Evolutionary conservation across 2,329 filamentous ascomycete species (phyloP), one percentile per base, ranked within the genome.

Genomic region (Colletotrichum kahawae): DNA sequence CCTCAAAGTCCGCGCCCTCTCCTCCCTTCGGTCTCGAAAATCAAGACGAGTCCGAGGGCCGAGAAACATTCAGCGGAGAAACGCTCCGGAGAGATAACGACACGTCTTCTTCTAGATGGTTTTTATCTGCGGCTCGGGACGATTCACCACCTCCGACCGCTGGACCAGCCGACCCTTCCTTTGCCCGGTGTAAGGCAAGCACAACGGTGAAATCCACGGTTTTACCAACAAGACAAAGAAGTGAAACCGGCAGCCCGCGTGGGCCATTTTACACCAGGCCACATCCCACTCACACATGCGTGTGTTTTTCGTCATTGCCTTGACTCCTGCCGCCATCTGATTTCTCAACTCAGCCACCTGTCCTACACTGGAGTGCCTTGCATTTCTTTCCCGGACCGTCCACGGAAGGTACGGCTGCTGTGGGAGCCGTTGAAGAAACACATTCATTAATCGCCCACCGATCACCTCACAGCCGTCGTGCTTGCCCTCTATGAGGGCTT

Each of bases 221-320:
- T 27, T 27, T 57, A 57, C 54, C 31, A 62, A 38, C 63, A 66
- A 33, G 36, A 51, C 14, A 51, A 51, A 51, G 24, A 66, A 51
- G 63, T 38, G 18, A 33, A 43, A 27, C 27, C 21, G 60, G 34
- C 34, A 63, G 60, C 60, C 31, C 36, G 63, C 63, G 24, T 51
- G 67, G 67, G 60, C 60, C 31, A 27, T 21, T 36, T 48, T 31
- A 43, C 56, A 60, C 51, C 48, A 21, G 36, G 29, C 24, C 31
- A 67, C 56, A 18, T 38, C 51, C 59, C 21, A 36, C 63, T 24
- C 54, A n/a, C 29, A 10, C 56, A 60, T 60, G 31, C 43, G 24
- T 48, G 27, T 31, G 4, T 51, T 38, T 34, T 63, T 75, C 72
- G 63, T 62, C 24, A 34, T 75, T 75, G 68, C 72, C 68, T 67